These are phyloP conservation scores for Eudorina sp. DNA, from an alignment of 139 green algal species.

Conservation along the genomic window DNA sequence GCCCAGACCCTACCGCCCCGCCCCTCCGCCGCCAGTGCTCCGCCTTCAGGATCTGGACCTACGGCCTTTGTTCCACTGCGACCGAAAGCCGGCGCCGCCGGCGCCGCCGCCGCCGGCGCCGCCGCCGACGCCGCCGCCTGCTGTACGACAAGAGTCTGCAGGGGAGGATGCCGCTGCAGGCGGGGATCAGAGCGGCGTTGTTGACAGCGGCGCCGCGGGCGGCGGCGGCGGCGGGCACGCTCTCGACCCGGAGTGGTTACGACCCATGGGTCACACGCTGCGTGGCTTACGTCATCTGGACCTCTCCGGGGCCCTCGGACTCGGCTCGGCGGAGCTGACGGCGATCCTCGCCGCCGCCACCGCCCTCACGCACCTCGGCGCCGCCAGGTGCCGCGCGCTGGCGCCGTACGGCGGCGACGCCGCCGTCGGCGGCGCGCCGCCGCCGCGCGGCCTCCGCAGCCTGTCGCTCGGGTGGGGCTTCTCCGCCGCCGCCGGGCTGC, in stretches of 20 bases:
- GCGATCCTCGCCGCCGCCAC: neutral
- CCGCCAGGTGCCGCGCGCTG: slow-evolving; percentile 4
- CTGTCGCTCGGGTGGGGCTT: slow-evolving; percentile 35
- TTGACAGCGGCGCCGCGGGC: neutral
- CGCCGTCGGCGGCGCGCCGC: neutral
- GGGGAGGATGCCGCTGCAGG: neutral
- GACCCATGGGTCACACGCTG: neutral
- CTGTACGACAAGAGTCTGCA: no score
- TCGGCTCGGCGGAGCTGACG: neutral
- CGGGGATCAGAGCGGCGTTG: neutral
- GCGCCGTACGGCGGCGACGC: neutral
- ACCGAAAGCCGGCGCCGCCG: no score
- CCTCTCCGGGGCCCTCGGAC: neutral
- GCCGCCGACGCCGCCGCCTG: no score
- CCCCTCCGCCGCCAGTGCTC: neutral
- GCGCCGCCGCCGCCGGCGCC: no score
- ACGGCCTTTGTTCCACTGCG: neutral
- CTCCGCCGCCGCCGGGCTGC: neutral
- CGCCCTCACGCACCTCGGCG: neutral
- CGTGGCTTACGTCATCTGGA: neutral
- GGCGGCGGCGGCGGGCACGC: no score
- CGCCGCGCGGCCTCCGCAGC: neutral
- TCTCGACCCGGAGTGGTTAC: neutral
- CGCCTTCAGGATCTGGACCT: slow-evolving; percentile 25
- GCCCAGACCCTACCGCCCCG: no score